Conservation (phyloP, 805 yeast species). For the Ogataea henricii region DNA sequence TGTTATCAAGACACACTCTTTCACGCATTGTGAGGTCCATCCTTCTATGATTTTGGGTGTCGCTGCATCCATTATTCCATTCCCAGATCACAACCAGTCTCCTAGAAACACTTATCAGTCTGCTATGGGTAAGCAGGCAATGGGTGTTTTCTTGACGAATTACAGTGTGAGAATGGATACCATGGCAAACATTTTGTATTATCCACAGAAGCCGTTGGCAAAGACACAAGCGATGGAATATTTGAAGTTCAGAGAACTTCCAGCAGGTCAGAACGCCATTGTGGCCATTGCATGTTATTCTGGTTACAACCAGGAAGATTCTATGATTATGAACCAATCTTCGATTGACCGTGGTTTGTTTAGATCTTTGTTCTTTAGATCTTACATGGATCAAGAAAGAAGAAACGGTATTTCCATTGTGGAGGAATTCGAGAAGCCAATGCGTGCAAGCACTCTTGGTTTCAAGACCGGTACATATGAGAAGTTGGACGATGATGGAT, state of each 20-base stretch:
- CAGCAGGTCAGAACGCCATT: conserved; percentile 98
- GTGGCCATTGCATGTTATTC: conserved; percentile 98
- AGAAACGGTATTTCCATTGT: conserved; percentile 98
- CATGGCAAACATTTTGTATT: conserved; percentile 96
- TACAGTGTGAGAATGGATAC: conserved; percentile 98
- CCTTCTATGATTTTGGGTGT: conserved; percentile 99
- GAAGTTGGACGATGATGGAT: conserved; percentile 96
- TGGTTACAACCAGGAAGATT: conserved; percentile 99
- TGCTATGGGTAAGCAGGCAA: conserved; percentile 99
- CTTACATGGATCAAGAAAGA: conserved; percentile 98
- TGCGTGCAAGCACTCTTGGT: conserved; percentile 89
- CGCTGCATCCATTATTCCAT: conserved; percentile 97
- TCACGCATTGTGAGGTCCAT: conserved; percentile 98
- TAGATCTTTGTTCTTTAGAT: conserved; percentile 92
- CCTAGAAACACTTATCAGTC: conserved; percentile 99
- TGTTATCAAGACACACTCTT: conserved; percentile 60
- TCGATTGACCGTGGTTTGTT: conserved; percentile 96
- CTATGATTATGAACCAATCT: conserved; percentile 99
- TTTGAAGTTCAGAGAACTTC: conserved; percentile 94
- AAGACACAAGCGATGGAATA: conserved; percentile 98
- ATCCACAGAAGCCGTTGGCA: conserved; percentile 97
- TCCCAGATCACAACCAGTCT: conserved; percentile 99
- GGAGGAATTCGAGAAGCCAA: conserved; percentile 97
- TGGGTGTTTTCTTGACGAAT: conserved; percentile 97
- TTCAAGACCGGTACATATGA: conserved; percentile 98